Evolutionary conservation across 2,329 filamentous ascomycete genomes (phyloP).

Genomic region (Teratosphaeria nubilosa): DNA sequence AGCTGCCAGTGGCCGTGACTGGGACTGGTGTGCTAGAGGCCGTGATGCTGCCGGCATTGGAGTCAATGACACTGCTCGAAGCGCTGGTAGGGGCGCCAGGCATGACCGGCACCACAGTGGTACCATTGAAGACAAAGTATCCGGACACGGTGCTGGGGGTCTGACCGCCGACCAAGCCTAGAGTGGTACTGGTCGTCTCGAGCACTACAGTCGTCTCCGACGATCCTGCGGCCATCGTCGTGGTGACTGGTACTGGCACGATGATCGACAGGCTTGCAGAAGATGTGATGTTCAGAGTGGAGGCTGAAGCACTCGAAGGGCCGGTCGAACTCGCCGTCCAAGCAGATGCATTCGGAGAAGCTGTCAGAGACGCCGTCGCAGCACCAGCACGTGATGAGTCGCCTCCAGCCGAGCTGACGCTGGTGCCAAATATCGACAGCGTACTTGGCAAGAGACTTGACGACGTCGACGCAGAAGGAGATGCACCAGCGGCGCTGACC

Average conservation of each 20-base stretch:
- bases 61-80: neutral
- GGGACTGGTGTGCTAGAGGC: neutral
- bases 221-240: constrained; percentile 1
- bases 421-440: neutral
- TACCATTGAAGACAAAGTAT: constrained; percentile 9
- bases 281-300: neutral
- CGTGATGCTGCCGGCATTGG: neutral
- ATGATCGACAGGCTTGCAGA: neutral
- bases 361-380: neutral
- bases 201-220: neutral
- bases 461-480: neutral
- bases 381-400: neutral
- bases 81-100: neutral
- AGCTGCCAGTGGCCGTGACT: neutral
- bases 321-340: neutral
- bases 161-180: constrained; percentile 2
- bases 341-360: neutral
- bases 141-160: constrained; percentile 4
- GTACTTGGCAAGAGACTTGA: neutral
- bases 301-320: neutral
- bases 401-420: neutral
- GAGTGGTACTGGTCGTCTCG: constrained; percentile 7
- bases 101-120: constrained; percentile 1
- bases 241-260: constrained; percentile 2
- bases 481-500: neutral